These are phyloP conservation scores for Lecanosticta acicola DNA, from an alignment of 2,329 filamentous ascomycete species.

Conservation along the genomic window DNA sequence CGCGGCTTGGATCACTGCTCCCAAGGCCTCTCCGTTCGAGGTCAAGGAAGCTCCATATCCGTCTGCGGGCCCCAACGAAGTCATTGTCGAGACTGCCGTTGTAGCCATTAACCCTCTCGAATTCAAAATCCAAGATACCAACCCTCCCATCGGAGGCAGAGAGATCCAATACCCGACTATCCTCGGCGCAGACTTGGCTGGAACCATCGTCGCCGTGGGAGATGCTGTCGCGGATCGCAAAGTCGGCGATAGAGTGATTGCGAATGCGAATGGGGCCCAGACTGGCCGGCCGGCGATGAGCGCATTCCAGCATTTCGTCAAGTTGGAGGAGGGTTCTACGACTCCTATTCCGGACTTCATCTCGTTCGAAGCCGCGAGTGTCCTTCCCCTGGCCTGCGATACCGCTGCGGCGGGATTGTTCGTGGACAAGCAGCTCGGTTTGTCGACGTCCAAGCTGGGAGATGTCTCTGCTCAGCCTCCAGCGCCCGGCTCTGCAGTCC, in stretches of 20 bases:
- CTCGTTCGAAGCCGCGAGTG: neutral
- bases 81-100: conserved; percentile 33
- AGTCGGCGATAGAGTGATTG: conserved; percentile 6
- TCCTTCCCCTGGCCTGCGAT: conserved; percentile 9
- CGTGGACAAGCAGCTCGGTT: conserved; percentile 4
- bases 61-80: conserved; percentile 24
- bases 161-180: conserved; percentile 27
- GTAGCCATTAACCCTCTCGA: conserved; percentile 22
- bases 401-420: conserved; percentile 9
- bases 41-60: conserved; percentile 20
- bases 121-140: conserved; percentile 27
- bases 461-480: neutral
- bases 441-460: neutral
- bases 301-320: conserved; percentile 6
- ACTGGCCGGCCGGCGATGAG: conserved; percentile 2
- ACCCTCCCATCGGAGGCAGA: conserved; percentile 14
- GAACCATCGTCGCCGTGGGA: conserved; percentile 27
- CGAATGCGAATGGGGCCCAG: conserved; percentile 2
- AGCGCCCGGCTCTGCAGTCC: conserved; percentile 21
- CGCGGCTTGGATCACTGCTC: conserved; percentile 17
- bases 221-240: conserved; percentile 16
- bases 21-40: conserved; percentile 13
- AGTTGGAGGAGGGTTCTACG: neutral
- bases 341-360: neutral
- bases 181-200: conserved; percentile 25